phyloP scores from a whole-genome alignment of 2,329 filamentous ascomycete species.

The Colletotrichum tabaci region DNA sequence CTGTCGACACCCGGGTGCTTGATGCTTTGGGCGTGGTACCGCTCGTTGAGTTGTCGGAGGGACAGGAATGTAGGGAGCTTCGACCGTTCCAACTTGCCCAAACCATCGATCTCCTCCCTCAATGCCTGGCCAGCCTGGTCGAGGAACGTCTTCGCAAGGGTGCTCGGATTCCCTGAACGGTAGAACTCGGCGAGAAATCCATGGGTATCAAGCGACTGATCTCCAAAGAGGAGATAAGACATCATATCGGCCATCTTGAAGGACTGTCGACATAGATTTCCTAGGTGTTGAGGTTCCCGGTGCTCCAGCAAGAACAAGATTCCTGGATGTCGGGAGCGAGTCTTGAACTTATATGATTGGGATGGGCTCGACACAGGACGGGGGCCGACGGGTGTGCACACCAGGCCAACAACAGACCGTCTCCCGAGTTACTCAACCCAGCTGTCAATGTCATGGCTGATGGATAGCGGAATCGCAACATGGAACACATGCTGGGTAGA shows the following conservation, averaged over 20 bases:
- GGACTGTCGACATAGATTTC: slow-evolving; percentile 47
- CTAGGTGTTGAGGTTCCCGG: slow-evolving; percentile 43
- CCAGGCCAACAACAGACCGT: slow-evolving; percentile 31
- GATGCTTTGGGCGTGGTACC: slow-evolving; percentile 69
- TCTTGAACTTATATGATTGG: slow-evolving; percentile 45
- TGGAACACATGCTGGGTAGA: slow-evolving; percentile 42
- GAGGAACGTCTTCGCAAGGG: slow-evolving; percentile 74
- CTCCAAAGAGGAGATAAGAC: slow-evolving; percentile 77
- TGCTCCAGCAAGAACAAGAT: slow-evolving; percentile 31
- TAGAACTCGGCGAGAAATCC: slow-evolving; percentile 71
- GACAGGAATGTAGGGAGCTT: slow-evolving; percentile 74
- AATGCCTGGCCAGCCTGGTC: slow-evolving; percentile 71
- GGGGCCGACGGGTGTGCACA: slow-evolving; percentile 27
- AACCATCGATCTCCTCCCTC: slow-evolving; percentile 70
- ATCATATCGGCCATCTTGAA: slow-evolving; percentile 63
- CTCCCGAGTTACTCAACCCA: slow-evolving; percentile 46
- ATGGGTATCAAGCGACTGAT: slow-evolving; percentile 79
- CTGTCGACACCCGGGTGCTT: slow-evolving; percentile 77
- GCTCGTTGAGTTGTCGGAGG: slow-evolving; percentile 75
- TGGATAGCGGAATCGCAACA: slow-evolving; percentile 43
- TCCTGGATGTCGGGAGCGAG: slow-evolving; percentile 37
- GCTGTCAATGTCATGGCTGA: slow-evolving; percentile 44
- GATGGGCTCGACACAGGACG: slow-evolving; percentile 31
- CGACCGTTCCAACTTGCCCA: slow-evolving; percentile 70
- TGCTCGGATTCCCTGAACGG: slow-evolving; percentile 60